Percentiles rank a stretch among this genome's conserved stretches.
phyloP scores from a whole-genome alignment of 2,329 filamentous ascomycete species.

The Sclerotinia sclerotiorum region DNA sequence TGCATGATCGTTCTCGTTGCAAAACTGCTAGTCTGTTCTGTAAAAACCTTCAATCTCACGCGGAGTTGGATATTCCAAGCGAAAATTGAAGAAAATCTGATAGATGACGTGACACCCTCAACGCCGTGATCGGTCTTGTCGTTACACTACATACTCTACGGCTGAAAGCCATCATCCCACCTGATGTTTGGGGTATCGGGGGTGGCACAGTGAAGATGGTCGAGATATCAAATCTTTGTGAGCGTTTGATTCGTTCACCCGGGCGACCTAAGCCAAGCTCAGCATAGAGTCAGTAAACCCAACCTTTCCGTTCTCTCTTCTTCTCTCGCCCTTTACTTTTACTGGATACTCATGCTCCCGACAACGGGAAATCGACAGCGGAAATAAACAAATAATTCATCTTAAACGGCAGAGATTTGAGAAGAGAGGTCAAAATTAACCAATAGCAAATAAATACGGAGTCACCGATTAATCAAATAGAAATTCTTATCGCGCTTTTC shows the following conservation, averaged over 20 bases:
- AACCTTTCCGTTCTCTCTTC: not conserved
- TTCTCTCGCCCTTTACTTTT: not conserved
- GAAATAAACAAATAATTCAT: not conserved
- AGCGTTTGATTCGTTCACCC: not conserved
- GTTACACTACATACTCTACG: conserved; percentile 2
- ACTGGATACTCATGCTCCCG: not conserved
- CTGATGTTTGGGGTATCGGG: not conserved
- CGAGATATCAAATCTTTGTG: conserved; percentile 4
- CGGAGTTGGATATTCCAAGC: not conserved
- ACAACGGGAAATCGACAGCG: not conserved
- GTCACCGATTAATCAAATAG: conserved; percentile 23
- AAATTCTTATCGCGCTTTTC: conserved; percentile 23
- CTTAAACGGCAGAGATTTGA: not conserved
- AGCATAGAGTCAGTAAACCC: not conserved
- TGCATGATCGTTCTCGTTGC: not conserved
- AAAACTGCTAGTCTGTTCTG: not conserved
- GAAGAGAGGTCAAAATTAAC: conserved; percentile 2
- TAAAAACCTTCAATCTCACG: not conserved
- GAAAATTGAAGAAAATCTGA: not conserved
- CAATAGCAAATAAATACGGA: conserved; percentile 6
- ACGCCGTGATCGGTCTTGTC: conserved; percentile 18
- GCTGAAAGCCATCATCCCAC: not conserved
- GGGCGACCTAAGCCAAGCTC: not conserved
- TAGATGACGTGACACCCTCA: conserved; percentile 2
- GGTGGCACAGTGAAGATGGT: conserved; percentile 5